phyloP scores from a whole-genome alignment of 176 grass and related monocot genomes.

The Neostapfia colusana region DNA sequence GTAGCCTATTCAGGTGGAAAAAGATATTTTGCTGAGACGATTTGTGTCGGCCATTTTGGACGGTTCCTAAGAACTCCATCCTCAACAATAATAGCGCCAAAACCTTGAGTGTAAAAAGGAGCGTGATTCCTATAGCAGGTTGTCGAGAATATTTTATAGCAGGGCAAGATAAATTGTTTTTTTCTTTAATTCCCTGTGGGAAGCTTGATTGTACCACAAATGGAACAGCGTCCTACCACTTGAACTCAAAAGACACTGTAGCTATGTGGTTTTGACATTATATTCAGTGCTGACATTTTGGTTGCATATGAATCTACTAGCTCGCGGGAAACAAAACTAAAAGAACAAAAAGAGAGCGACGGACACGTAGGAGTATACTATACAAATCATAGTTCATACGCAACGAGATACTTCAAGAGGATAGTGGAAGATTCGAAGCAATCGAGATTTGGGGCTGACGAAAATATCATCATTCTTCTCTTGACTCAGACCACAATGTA shows the following conservation, averaged over 20 bases:
- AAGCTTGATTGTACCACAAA: slow-evolving; percentile 11
- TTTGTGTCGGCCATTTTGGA: slow-evolving; percentile 58
- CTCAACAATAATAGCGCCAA: slow-evolving; percentile 33
- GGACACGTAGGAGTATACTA: background rate
- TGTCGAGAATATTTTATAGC: slow-evolving; percentile 9
- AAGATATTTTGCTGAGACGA: slow-evolving; percentile 37
- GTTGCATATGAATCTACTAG: slow-evolving; percentile 12
- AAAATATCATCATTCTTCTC: slow-evolving; percentile 36
- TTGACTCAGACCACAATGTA: background rate
- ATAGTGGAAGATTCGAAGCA: slow-evolving; percentile 1
- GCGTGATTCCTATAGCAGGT: slow-evolving; percentile 6
- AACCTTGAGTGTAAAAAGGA: slow-evolving; percentile 32
- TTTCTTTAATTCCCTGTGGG: background rate
- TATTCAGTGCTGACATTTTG: slow-evolving; percentile 24
- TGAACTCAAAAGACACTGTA: background rate
- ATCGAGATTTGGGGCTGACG: background rate
- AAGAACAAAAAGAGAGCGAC: slow-evolving; percentile 1
- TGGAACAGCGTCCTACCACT: background rate
- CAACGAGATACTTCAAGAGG: background rate
- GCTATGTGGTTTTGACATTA: slow-evolving; percentile 16
- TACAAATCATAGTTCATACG: background rate
- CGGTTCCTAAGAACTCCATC: slow-evolving; percentile 38
- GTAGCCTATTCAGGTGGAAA: slow-evolving; percentile 46
- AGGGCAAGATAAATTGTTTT: slow-evolving; percentile 5
- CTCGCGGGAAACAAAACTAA: background rate